Evolutionary conservation across 2,329 filamentous ascomycete species (phyloP), one percentile per base, ranked within the genome.

Genomic region (Chaetomiaceae sp.): DNA sequence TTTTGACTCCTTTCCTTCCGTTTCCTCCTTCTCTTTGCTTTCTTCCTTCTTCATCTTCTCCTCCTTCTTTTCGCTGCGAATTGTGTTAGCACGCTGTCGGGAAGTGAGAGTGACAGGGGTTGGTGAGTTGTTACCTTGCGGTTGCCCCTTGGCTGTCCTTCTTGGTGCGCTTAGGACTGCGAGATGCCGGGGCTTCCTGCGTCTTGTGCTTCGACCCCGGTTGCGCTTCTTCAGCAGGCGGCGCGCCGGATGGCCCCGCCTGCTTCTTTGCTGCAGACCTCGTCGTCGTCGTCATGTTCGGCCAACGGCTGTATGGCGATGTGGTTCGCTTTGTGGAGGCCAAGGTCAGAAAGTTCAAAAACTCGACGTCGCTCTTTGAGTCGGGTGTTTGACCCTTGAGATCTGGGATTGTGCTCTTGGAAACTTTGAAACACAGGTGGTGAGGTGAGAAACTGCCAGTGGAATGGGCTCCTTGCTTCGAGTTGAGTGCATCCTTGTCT

Each of bases 151-250:
- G 22, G 14, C 70, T 72, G 14, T 55, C 56, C 9, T 58, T 59
- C 48, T 63, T 67, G 71, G 61, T 77, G 75, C 12, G 70, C 59
- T 40, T 70, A 59, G 22, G 71, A 67, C 69, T 63, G 7, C 71
- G 68, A 1, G 71, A 68, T 5, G 62, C 57, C 42, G 65, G 62
- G 15, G 56, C 55, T 38, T 39, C 56, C 4, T 64, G 62, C 1
- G 68, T 63, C 53, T 69, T 64, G 47, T 69, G 71, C 61, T 74
- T 74, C 12, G 65, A 64, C 8, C 70, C 68, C 2, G 65, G 47
- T 20, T 55, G 33, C 3, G 59, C 57, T 19, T 61, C 53, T 2
- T 54, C 52, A 6, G 54, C 46, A 15, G 55, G 47, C 40, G 51
- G 46, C 2, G 52, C 47, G 9, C 29, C 27, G 12, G 23, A 27